Percentiles rank a stretch among this genome's conserved stretches.
Conservation (phyloP, 257 asterid species). For the Nicotiana undulata region DNA sequence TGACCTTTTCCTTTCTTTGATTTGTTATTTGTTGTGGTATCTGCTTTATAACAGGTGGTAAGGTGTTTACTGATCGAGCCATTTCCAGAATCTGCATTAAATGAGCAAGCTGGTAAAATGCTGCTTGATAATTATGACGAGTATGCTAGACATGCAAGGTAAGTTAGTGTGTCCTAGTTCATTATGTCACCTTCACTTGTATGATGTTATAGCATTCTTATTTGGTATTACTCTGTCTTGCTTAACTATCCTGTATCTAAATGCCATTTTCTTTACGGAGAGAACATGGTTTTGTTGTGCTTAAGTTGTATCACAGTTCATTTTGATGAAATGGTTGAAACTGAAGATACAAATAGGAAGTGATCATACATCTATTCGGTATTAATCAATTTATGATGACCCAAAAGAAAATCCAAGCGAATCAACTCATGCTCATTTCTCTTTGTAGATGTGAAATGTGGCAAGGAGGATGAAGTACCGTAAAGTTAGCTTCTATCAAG, state of each 20-base stretch:
- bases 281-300: neutral
- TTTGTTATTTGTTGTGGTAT: neutral
- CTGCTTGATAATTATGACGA: constrained; percentile 86
- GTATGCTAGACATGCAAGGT: constrained; percentile 89
- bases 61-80: constrained; percentile 95
- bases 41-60: constrained; percentile 53
- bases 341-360: neutral
- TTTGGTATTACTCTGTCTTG: neutral
- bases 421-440: neutral
- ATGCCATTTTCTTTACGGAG: neutral
- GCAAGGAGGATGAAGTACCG: neutral
- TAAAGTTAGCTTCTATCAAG: neutral
- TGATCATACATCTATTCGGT: neutral
- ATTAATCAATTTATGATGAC: neutral
- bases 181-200: neutral
- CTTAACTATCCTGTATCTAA: neutral
- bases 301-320: neutral
- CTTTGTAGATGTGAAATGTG: neutral
- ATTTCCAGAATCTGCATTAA: constrained; percentile 94
- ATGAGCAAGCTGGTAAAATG: constrained; percentile 97
- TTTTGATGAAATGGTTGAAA: neutral
- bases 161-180: constrained; percentile 6
- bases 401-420: neutral
- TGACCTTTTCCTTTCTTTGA: neutral
- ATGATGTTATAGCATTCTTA: neutral